These are phyloP conservation scores for Ailanthus altissimus DNA, from an alignment of 345 rosid species.

Conservation along the genomic window DNA sequence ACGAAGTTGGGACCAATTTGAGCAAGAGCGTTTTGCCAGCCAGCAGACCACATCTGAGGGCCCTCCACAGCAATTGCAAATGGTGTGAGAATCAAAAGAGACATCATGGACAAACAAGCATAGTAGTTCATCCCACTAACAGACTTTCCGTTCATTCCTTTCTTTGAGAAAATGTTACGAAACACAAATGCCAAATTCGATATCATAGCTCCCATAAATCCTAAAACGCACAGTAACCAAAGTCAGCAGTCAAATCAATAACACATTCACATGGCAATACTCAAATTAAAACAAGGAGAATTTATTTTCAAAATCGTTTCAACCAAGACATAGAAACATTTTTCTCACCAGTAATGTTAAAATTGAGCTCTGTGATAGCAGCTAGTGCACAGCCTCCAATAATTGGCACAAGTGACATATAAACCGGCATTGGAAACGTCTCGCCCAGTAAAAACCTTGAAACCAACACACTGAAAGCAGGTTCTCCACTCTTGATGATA, in stretches of 20 bases:
- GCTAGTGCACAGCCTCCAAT: constrained; percentile 96
- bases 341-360: constrained; percentile 77
- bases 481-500: constrained; percentile 95
- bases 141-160: constrained; percentile 92
- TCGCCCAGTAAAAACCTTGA: constrained; percentile 80
- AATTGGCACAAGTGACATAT: constrained; percentile 79
- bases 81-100: constrained; percentile 81
- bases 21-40: constrained; percentile 76
- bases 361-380: constrained; percentile 90
- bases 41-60: constrained; percentile 90
- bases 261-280: not conserved
- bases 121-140: constrained; percentile 98
- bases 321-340: not conserved
- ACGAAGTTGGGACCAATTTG: constrained; percentile 83
- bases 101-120: constrained; percentile 85
- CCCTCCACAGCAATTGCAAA: constrained; percentile 96
- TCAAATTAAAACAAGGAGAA: not conserved
- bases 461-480: constrained; percentile 87
- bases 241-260: constrained; percentile 15
- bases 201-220: constrained; percentile 99
- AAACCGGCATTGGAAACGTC: constrained; percentile 70
- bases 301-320: not conserved
- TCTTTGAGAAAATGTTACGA: constrained; percentile 92
- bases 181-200: constrained; percentile 93
- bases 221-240: constrained; percentile 38